Conservation (phyloP, 371 early-diverging fungal species). For the Parasitella parasitica region DNA sequence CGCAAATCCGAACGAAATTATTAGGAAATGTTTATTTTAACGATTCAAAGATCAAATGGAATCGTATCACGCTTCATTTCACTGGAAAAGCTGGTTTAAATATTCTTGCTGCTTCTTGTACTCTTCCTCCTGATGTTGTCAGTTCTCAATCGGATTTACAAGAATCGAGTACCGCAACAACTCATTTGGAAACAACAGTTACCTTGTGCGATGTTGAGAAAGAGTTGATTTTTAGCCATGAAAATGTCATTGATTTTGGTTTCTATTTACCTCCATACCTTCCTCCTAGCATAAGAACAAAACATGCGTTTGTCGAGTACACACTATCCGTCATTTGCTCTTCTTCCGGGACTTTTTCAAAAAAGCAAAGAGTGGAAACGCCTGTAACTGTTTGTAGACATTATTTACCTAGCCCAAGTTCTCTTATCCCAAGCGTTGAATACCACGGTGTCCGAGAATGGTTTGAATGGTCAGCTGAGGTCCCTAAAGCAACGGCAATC, state of each 20-base stretch:
- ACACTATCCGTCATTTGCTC: slow-evolving; percentile 33
- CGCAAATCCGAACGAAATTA: slow-evolving; percentile 36
- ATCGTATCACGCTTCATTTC: slow-evolving; percentile 41
- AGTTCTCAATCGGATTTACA: slow-evolving; percentile 4
- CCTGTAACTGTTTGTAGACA: slow-evolving; percentile 35
- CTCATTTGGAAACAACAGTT: slow-evolving; percentile 25
- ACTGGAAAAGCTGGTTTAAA: slow-evolving; percentile 34
- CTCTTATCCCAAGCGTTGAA: slow-evolving; percentile 38
- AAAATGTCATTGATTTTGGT: slow-evolving; percentile 37
- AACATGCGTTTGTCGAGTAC: slow-evolving; percentile 42
- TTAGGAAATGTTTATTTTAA: slow-evolving; percentile 37
- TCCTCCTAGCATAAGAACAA: slow-evolving; percentile 33
- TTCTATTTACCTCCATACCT: slow-evolving; percentile 37
- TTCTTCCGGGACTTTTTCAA: slow-evolving; percentile 19
- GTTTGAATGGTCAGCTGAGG: slow-evolving; percentile 46
- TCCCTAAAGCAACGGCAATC: slow-evolving; percentile 41
- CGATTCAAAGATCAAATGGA: slow-evolving; percentile 42
- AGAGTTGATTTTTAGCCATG: slow-evolving; percentile 40
- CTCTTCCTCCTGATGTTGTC: slow-evolving; percentile 13
- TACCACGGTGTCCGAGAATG: slow-evolving; percentile 33
- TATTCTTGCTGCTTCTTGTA: slow-evolving; percentile 21
- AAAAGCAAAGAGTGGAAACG: slow-evolving; percentile 15
- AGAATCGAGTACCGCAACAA: slow-evolving; percentile 9
- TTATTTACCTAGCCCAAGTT: slow-evolving; percentile 42
- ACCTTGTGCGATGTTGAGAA: slow-evolving; percentile 45